These are phyloP conservation scores for Vitis rotundifolia DNA, from an alignment of 164 flowering plant genomes.

Conservation along the genomic window DNA sequence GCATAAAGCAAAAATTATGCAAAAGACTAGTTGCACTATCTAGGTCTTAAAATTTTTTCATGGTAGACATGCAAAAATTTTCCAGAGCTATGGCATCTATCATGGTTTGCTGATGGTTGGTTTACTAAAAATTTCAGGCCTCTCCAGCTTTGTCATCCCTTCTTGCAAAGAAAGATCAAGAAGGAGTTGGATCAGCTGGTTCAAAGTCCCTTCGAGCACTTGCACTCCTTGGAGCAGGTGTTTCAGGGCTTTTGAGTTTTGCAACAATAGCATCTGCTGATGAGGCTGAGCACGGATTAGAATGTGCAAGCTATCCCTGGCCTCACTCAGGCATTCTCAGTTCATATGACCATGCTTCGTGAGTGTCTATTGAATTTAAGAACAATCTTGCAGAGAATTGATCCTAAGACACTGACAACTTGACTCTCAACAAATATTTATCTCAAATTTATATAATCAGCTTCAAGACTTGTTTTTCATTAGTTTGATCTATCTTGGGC, in stretches of 20 bases:
- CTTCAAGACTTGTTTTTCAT: no score
- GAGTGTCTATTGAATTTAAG: constrained; percentile 29
- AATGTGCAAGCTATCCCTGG: constrained; percentile 83
- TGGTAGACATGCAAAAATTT: no score
- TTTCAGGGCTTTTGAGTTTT: constrained; percentile 74
- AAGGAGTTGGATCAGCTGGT: constrained; percentile 54
- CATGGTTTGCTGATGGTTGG: background rate
- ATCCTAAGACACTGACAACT: background rate
- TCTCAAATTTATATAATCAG: background rate
- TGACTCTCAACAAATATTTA: background rate
- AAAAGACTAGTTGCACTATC: no score
- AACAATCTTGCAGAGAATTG: background rate
- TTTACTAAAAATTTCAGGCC: constrained; percentile 39
- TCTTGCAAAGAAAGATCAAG: constrained; percentile 52
- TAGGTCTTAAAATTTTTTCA: no score
- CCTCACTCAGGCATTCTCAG: constrained; percentile 96
- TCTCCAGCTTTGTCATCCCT: constrained; percentile 54
- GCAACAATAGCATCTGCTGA: constrained; percentile 75
- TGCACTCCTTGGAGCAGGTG: constrained; percentile 86
- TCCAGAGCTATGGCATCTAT: no score
- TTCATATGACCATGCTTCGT: constrained; percentile 96
- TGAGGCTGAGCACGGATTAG: constrained; percentile 97
- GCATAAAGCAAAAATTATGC: no score
- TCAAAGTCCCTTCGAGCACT: constrained; percentile 59
- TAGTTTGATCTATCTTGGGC: no score